phyloP scores from a whole-genome alignment of 2,329 filamentous ascomycete genomes.

The Epichloe typhina region DNA sequence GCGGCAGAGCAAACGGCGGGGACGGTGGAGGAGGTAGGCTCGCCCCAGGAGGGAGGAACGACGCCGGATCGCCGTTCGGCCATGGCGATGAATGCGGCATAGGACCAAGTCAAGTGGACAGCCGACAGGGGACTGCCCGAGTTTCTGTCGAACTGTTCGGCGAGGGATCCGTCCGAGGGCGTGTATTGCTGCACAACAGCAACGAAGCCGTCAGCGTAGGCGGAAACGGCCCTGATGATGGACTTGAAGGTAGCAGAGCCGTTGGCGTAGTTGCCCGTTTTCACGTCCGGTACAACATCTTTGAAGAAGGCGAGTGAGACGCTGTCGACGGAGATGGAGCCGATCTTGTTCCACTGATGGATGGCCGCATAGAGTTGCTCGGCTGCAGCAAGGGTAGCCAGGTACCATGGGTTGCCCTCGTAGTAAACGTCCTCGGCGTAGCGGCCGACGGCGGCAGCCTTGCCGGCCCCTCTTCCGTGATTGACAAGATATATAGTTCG shows the following conservation, averaged over 20 bases:
- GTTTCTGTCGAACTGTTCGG: conserved; percentile 49
- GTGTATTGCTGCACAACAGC: conserved; percentile 49
- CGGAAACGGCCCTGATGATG: conserved; percentile 42
- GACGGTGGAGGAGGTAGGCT: conserved; percentile 9
- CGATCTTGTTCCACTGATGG: conserved; percentile 53
- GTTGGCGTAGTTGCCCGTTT: conserved; percentile 48
- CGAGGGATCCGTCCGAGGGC: conserved; percentile 44
- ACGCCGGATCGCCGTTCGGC: conserved; percentile 38
- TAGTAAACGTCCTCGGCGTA: conserved; percentile 65
- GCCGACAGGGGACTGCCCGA: conserved; percentile 44
- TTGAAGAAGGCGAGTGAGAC: conserved; percentile 60
- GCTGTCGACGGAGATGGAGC: conserved; percentile 49
- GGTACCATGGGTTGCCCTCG: conserved; percentile 71
- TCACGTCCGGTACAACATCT: conserved; percentile 44
- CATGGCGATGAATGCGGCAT: conserved; percentile 51
- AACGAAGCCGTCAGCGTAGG: conserved; percentile 48
- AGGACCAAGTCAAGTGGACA: conserved; percentile 58
- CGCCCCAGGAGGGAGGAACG: conserved; percentile 41
- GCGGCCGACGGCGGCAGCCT: conserved; percentile 49
- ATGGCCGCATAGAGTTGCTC: conserved; percentile 70
- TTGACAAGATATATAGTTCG: conserved; percentile 59
- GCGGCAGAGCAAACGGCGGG: conserved; percentile 10
- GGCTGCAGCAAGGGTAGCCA: conserved; percentile 62
- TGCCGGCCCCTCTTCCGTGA: conserved; percentile 43
- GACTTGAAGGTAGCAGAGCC: conserved; percentile 33